These are phyloP conservation scores for Magnusiomyces tetraspermus DNA, from an alignment of 1,139 yeast species.

Conservation along the genomic window DNA sequence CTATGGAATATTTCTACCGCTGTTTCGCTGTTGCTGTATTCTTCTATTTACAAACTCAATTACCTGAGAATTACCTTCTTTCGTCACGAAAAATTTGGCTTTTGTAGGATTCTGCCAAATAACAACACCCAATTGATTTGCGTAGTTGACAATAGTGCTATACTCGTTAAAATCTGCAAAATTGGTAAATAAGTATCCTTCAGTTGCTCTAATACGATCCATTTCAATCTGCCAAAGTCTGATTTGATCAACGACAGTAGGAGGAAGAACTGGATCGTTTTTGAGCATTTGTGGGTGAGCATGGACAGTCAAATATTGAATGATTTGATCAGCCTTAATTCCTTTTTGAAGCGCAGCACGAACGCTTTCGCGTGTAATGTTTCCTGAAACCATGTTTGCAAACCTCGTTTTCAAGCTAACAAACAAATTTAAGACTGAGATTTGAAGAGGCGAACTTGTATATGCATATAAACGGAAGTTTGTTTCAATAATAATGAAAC, in stretches of 20 bases:
- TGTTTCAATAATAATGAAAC: slow-evolving; percentile 82
- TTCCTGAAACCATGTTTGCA: slow-evolving; percentile 88
- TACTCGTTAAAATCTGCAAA: slow-evolving; percentile 72
- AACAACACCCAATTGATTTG: slow-evolving; percentile 82
- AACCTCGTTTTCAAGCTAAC: slow-evolving; percentile 79
- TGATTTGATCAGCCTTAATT: slow-evolving; percentile 89
- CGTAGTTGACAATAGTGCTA: slow-evolving; percentile 62
- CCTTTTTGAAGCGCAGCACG: slow-evolving; percentile 79
- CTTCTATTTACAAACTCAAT: slow-evolving; percentile 76
- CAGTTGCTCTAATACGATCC: slow-evolving; percentile 82
- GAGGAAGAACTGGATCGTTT: slow-evolving; percentile 53
- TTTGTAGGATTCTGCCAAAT: slow-evolving; percentile 72
- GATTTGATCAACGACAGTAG: slow-evolving; percentile 93
- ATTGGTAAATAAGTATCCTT: slow-evolving; percentile 83
- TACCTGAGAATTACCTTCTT: slow-evolving; percentile 81
- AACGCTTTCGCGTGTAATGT: slow-evolving; percentile 84
- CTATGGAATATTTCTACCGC: not conserved
- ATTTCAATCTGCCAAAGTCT: slow-evolving; percentile 92
- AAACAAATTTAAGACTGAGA: slow-evolving; percentile 81
- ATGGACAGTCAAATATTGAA: slow-evolving; percentile 79
- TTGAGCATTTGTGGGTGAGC: slow-evolving; percentile 87
- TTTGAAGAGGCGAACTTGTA: slow-evolving; percentile 90
- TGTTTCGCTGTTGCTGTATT: slow-evolving; percentile 14
- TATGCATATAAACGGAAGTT: slow-evolving; percentile 90
- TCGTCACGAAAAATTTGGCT: slow-evolving; percentile 65